Evolutionary conservation across 345 rosid genomes (phyloP).

Genomic region (Eucalyptus curtisii): DNA sequence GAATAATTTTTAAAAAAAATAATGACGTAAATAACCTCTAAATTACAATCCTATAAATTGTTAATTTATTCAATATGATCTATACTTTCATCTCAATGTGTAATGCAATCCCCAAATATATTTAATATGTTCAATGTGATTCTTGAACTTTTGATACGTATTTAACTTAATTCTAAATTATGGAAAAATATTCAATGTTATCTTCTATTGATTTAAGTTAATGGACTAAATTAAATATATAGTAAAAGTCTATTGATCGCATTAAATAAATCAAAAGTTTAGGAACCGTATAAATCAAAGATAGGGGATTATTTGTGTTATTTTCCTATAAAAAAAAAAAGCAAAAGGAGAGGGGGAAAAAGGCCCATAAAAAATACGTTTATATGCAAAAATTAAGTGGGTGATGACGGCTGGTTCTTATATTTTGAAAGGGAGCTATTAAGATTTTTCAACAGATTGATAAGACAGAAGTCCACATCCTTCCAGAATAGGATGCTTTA

Average conservation of each 20-base stretch:
- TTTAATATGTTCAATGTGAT: no score
- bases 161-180: no score
- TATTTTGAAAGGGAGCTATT: not conserved
- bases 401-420: not conserved
- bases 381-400: not conserved
- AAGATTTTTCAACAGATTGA: not conserved
- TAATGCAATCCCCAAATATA: rapidly evolving
- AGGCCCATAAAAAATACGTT: not conserved
- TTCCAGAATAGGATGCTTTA: not conserved
- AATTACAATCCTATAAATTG: rapidly evolving
- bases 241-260: no score
- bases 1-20: not conserved
- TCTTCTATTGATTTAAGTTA: no score
- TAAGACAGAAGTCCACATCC: not conserved
- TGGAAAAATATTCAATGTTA: rapidly evolving
- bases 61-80: no score
- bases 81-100: rapidly evolving
- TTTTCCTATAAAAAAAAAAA: rapidly evolving
- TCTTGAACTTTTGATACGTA: rapidly evolving
- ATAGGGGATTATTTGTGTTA: not conserved
- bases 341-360: not conserved
- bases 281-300: no score
- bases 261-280: no score
- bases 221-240: not conserved
- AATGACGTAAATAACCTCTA: rapidly evolving